Percentiles rank a stretch among this genome's conserved stretches.
phyloP scores from a whole-genome alignment of 345 rosid species.

The Iberis pinnata region DNA sequence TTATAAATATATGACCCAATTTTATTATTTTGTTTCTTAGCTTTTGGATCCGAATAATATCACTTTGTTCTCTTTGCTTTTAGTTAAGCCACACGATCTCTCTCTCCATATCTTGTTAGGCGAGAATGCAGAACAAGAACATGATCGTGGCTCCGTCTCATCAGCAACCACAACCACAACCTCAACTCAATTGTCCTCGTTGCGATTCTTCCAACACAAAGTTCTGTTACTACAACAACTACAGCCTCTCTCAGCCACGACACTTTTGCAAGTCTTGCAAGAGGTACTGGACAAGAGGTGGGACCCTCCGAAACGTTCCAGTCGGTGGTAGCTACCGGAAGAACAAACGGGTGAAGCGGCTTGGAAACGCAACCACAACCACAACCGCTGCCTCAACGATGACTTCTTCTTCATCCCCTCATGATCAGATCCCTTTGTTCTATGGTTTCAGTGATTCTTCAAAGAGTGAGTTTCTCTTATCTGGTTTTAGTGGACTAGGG shows the following conservation, averaged over 20 bases:
- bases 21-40: constrained; percentile 43
- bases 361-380: constrained; percentile 23
- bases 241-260: constrained; percentile 63
- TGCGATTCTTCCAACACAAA: constrained; percentile 70
- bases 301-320: no score
- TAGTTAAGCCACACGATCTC: constrained; percentile 30
- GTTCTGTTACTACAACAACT: constrained; percentile 78
- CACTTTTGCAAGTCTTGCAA: constrained; percentile 75
- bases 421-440: constrained; percentile 60
- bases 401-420: constrained; percentile 26
- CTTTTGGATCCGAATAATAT: constrained; percentile 47
- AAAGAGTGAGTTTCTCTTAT: constrained; percentile 39
- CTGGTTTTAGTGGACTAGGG: constrained; percentile 59
- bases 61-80: constrained; percentile 30
- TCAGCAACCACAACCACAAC: constrained; percentile 39
- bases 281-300: constrained; percentile 71
- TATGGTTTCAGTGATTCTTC: constrained; percentile 36
- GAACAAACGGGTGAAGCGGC: constrained; percentile 57
- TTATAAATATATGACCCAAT: constrained; percentile 45
- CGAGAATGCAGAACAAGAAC: constrained; percentile 39
- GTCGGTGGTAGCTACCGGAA: constrained; percentile 73
- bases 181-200: constrained; percentile 62
- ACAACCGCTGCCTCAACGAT: constrained; percentile 23
- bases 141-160: constrained; percentile 42
- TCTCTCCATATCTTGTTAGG: constrained; percentile 19